Base-by-base conservation (phyloP, 345 rosid species). In the Eucalyptus grandis region DNA sequence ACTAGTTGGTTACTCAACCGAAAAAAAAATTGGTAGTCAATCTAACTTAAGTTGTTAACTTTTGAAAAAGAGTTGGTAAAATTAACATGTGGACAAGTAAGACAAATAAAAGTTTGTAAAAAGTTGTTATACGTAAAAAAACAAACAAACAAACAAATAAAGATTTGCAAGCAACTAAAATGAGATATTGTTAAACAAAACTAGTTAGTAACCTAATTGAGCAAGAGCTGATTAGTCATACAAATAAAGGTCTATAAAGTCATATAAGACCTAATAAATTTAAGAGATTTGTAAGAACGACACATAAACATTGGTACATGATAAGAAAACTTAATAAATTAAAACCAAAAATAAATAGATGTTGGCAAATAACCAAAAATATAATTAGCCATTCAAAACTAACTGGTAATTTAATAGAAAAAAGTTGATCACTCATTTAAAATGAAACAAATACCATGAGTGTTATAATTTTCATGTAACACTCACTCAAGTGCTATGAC, bases 371-470 rank as follows among this genome's bases (percentile, higher is more conserved):
- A 56, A 56, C 62, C 30, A 24, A 56, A 56, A 56, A 56, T 24
- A 22, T 26, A 56, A 24, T 24, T 56, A 56, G 62, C 62, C 62
- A 22, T 24, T 26, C 62, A 56, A 24, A 56, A 56, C 3, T 56
- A 56, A 11, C 0, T 56, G 0, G 14, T 56, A 22, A 56, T 56
- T 56, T 56, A 56, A 56, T 56, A 22, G 62, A 56, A 56, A 56
- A 24, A 56, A 24, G 6, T 56, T 22, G 30, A 26, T 56, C 10
- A 56, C 62, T 10, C 30, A 10, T 10, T 56, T 26, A 56, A 56
- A 24, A 56, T 3, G 6, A 56, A 24, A 9, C 1, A 56, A 1
- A 56, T 11, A 9, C 3, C 62, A 24, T 0, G 3, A 10, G 1
- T 24, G 6, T 22, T 56, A 56, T 56, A 9, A 56, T 10, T 56